A percentile compares a stretch with the other conserved stretches of the same genome.
phyloP scores from a whole-genome alignment of 2,329 filamentous ascomycete species.

The Diaporthe aspalathi region DNA sequence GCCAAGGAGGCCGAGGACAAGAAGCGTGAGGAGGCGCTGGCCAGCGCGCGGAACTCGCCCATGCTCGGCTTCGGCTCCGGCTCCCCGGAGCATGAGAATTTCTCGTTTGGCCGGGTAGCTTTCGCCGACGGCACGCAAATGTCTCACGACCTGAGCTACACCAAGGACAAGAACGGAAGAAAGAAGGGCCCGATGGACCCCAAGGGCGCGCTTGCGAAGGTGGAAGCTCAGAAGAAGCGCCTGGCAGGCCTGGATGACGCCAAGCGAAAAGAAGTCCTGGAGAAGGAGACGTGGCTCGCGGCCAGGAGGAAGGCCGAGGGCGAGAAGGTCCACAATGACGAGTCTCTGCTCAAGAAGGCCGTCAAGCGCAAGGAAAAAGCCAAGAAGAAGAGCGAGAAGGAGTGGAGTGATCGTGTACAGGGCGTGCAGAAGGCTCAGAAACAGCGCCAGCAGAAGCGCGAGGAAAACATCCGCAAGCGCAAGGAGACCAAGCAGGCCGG shows the following conservation, averaged over 20 bases:
- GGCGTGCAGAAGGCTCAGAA: conserved; percentile 81
- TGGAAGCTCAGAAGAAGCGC: conserved; percentile 87
- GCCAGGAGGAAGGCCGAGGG: conserved; percentile 90
- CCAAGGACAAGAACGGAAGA: conserved; percentile 61
- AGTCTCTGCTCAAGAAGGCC: conserved; percentile 89
- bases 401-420: conserved; percentile 81
- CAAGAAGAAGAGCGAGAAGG: conserved; percentile 92
- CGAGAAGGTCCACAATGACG: conserved; percentile 89
- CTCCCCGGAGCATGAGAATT: conserved; percentile 64
- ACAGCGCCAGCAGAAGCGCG: conserved; percentile 83
- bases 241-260: conserved; percentile 79
- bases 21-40: conserved; percentile 71
- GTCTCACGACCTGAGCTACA: conserved; percentile 77
- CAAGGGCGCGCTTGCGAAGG: conserved; percentile 85
- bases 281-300: conserved; percentile 95
- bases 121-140: conserved; percentile 88
- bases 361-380: conserved; percentile 90
- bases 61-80: conserved; percentile 61
- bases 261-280: conserved; percentile 86
- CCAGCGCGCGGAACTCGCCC: conserved; percentile 70
- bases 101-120: conserved; percentile 90
- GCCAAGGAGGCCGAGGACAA: conserved; percentile 83
- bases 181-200: conserved; percentile 87
- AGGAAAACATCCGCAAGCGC: conserved; percentile 80
- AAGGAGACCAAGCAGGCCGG: conserved; percentile 77